phyloP scores from a whole-genome alignment of 805 yeast species.

The Candida sonorensis region DNA sequence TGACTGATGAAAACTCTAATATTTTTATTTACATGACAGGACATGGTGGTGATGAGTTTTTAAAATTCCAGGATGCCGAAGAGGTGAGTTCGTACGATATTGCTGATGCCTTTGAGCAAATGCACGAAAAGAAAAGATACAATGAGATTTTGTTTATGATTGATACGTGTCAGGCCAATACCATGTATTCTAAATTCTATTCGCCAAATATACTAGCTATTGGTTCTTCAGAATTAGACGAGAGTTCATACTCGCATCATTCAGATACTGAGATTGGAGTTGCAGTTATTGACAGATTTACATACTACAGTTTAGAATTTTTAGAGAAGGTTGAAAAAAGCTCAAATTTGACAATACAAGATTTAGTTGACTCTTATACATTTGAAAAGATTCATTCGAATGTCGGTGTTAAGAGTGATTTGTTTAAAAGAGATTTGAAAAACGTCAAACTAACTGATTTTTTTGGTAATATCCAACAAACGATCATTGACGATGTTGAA shows the following conservation, averaged over 20 bases:
- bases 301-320: constrained; percentile 84
- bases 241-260: constrained; percentile 91
- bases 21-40: constrained; percentile 95
- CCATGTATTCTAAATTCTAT: constrained; percentile 89
- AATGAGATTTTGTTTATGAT: constrained; percentile 96
- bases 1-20: constrained; percentile 91
- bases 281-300: constrained; percentile 94
- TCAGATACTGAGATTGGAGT: constrained; percentile 95
- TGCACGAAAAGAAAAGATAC: constrained; percentile 93
- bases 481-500: constrained; percentile 49
- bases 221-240: constrained; percentile 83
- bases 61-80: constrained; percentile 97
- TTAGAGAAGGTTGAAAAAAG: constrained; percentile 73
- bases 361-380: constrained; percentile 78
- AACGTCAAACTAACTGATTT: constrained; percentile 84
- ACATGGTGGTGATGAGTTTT: constrained; percentile 96
- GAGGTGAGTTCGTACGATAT: constrained; percentile 93
- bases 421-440: constrained; percentile 56
- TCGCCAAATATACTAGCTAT: constrained; percentile 90
- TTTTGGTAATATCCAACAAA: constrained; percentile 86
- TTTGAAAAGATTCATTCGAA: constrained; percentile 82
- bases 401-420: constrained; percentile 87
- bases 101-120: constrained; percentile 95
- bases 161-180: constrained; percentile 98
- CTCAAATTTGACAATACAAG: constrained; percentile 70